These are phyloP conservation scores for Glaciozyma martinii DNA, from an alignment of 768 basidiomycete species.

Conservation along the genomic window DNA sequence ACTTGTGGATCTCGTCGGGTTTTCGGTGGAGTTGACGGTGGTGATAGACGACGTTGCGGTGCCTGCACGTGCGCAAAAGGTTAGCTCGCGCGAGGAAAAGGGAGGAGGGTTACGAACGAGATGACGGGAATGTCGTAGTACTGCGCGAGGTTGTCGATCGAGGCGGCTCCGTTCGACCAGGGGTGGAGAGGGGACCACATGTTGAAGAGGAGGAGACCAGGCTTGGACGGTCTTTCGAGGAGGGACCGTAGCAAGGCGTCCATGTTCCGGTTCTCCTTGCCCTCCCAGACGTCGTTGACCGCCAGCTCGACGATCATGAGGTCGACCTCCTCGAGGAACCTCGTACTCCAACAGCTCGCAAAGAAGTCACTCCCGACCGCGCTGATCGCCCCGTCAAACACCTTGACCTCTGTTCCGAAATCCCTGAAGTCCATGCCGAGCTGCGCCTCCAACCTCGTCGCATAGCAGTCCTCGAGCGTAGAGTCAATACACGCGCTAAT, in stretches of 20 bases:
- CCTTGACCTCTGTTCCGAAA: neutral
- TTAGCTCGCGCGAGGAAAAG: neutral
- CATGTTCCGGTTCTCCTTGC: neutral
- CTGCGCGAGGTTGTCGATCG: neutral
- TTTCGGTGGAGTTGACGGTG: neutral
- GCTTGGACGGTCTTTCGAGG: neutral
- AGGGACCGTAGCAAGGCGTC: neutral
- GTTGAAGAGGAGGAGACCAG: neutral
- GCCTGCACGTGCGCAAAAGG: neutral
- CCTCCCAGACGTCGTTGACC: neutral
- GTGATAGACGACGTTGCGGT: neutral
- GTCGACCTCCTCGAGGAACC: conserved; percentile 1
- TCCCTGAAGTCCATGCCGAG: neutral
- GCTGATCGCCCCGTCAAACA: neutral
- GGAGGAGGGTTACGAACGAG: neutral
- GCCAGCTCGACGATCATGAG: neutral
- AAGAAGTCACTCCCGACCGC: neutral
- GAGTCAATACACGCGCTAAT: neutral
- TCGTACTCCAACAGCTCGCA: neutral
- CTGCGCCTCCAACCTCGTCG: neutral
- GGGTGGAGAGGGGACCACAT: neutral
- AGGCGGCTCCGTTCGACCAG: neutral
- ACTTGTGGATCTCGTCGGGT: neutral
- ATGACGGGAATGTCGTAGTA: neutral
- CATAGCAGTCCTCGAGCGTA: neutral